A percentile compares a stretch with the other conserved stretches of the same genome.
Conservation (phyloP, 495 filamentous ascomycete species). For the Podospora australis region DNA sequence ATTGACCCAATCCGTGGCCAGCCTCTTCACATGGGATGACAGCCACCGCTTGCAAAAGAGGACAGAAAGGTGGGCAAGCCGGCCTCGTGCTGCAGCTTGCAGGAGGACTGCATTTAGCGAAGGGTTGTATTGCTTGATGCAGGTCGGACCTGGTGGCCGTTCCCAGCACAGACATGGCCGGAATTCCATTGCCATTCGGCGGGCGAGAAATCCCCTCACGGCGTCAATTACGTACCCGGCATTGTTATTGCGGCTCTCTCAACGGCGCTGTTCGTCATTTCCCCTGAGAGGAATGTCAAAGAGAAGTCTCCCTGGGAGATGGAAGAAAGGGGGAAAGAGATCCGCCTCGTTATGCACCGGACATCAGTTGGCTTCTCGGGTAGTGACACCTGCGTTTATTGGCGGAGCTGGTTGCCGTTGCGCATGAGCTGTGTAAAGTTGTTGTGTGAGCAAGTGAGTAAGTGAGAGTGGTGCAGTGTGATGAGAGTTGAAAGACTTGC, state of each 20-base stretch:
- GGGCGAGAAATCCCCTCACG: too few species aligned
- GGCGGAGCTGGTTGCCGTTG: constrained; percentile 12
- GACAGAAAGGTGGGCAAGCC: background rate
- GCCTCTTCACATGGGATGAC: constrained; percentile 2
- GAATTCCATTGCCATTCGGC: too few species aligned
- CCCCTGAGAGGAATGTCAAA: too few species aligned
- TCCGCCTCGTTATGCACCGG: background rate
- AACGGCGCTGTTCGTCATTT: too few species aligned
- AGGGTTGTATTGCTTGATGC: too few species aligned
- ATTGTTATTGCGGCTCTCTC: too few species aligned
- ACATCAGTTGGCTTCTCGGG: background rate
- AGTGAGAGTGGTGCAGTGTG: constrained; percentile 13
- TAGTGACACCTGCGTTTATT: constrained; percentile 13
- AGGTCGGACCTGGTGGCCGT: too few species aligned
- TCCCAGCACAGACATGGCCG: too few species aligned
- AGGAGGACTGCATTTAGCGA: background rate
- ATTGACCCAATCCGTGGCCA: constrained; percentile 10
- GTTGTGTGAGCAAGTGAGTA: background rate
- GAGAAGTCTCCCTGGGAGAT: too few species aligned
- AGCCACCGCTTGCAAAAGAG: background rate
- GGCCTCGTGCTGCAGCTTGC: background rate
- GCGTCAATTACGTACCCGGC: too few species aligned
- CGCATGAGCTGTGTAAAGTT: constrained; percentile 2
- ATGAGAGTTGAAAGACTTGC: constrained; percentile 14
- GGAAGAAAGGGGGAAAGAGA: too few species aligned